Base-by-base conservation (phyloP, 1,284 basidiomycete genomes). In the Rhizoctonia solani region DNA sequence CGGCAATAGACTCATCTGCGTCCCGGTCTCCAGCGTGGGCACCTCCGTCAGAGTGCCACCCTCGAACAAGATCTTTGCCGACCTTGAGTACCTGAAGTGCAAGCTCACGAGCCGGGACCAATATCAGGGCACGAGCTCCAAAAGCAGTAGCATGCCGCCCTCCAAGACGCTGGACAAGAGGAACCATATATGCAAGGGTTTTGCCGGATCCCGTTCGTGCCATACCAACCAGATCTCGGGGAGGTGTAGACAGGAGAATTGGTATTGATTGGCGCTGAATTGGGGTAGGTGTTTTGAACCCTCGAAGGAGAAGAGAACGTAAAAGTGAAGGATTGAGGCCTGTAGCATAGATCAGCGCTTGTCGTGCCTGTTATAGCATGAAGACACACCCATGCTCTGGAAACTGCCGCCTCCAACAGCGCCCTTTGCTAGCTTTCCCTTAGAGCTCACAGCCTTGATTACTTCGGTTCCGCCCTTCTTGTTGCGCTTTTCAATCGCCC, bases 121-220 rank as follows among this genome's bases (percentile, higher is more conserved):
- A 79, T 63, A 99, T 92, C 49, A 99, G 78, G 16, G 92, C 92
- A 54, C 95, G 85, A 16, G 93, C 88, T 50, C 95, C 96, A 72
- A 95, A 94, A 0, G 86, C 79, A 11, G 86, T 84, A 3, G 88
- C 85, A 76, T 97, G 95, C 16, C 87, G 81, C 16, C 92, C 92
- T 25, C 90, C 87, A 9, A 99, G 84, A 27, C 92, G 84, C 70
- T 97, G 92, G 0, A 98, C 82, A 13, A 99, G 83, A 50, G 97
- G 97, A 21, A 99, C 82, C 81, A 99, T 86, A 77, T 97, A 99
- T 39, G 96, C 96, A 29, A 99, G 84, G 13, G 96, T 98, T 79
- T 99, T 99, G 70, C 97, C 97, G 0, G 95, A 98, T 67, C 97
- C 97, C 0, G 97, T 99, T 19, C 97, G 84, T 23, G 97, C 96